A percentile compares a stretch with the other conserved stretches of the same genome.
These are phyloP conservation scores for Penicillium sp. DNA, from an alignment of 2,329 filamentous ascomycete genomes.

Conservation along the genomic window DNA sequence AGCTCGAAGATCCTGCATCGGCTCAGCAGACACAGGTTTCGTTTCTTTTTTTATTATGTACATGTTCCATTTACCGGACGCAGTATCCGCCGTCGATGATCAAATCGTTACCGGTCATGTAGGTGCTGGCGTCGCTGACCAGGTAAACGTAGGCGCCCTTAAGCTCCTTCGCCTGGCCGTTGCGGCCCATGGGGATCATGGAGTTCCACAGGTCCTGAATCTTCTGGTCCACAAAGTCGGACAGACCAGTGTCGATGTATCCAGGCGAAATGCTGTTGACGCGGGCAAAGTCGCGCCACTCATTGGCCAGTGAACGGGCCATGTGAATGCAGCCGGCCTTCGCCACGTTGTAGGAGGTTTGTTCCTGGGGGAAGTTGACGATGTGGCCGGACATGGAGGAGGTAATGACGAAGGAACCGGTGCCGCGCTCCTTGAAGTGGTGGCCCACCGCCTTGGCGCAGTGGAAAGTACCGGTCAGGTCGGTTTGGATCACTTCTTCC, in stretches of 20 bases:
- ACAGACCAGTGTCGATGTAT: slow-evolving; percentile 70
- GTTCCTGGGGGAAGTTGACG: slow-evolving; percentile 65
- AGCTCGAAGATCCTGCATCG: slow-evolving; percentile 2
- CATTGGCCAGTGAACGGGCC: slow-evolving; percentile 67
- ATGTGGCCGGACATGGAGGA: slow-evolving; percentile 65
- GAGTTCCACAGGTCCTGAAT: slow-evolving; percentile 62
- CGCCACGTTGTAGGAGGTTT: slow-evolving; percentile 67
- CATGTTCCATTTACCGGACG: slow-evolving; percentile 38
- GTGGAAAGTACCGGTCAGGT: slow-evolving; percentile 83
- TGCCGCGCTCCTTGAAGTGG: slow-evolving; percentile 71
- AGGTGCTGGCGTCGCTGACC: slow-evolving; percentile 52
- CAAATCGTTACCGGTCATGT: slow-evolving; percentile 55
- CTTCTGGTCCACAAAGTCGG: slow-evolving; percentile 66
- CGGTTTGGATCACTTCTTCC: slow-evolving; percentile 80
- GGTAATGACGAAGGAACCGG: slow-evolving; percentile 68
- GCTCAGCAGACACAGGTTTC: slow-evolving; percentile 1
- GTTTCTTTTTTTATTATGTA: slow-evolving; percentile 13
- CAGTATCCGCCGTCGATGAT: slow-evolving; percentile 56
- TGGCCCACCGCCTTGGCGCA: slow-evolving; percentile 87
- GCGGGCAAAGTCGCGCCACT: slow-evolving; percentile 71
- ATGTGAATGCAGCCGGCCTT: slow-evolving; percentile 71
- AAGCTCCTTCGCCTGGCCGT: slow-evolving; percentile 68
- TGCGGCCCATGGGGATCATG: slow-evolving; percentile 65
- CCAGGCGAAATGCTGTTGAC: slow-evolving; percentile 71
- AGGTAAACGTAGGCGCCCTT: slow-evolving; percentile 63